A percentile compares a stretch with the other conserved stretches of the same genome.
Evolutionary conservation across 2,329 filamentous ascomycete genomes (phyloP).

Genomic region (Fusarium dlaminii): DNA sequence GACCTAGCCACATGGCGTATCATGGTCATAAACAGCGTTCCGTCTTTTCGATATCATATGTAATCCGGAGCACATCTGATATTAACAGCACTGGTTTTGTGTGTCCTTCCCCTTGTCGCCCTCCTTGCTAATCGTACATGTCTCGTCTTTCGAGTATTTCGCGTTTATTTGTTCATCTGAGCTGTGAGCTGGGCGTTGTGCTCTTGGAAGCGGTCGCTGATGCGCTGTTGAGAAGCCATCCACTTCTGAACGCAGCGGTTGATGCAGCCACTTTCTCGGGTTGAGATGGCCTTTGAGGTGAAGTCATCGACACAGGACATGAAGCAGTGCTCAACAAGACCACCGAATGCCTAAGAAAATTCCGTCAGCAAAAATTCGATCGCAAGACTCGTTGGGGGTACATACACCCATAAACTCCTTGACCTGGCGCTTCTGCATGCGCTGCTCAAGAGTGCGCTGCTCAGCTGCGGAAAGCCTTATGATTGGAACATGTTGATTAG

Average conservation of each 20-base stretch:
- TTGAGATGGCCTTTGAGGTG: constrained; percentile 92
- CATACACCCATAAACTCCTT: constrained; percentile 98
- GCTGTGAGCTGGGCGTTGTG: constrained; percentile 70
- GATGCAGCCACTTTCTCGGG: constrained; percentile 90
- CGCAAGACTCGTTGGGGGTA: constrained; percentile 32
- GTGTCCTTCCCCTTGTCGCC: not conserved
- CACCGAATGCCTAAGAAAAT: constrained; percentile 47
- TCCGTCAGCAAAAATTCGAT: not conserved
- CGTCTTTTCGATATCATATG: constrained; percentile 13
- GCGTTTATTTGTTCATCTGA: constrained; percentile 55
- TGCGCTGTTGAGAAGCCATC: constrained; percentile 88
- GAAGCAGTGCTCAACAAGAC: constrained; percentile 85
- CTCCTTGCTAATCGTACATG: constrained; percentile 37
- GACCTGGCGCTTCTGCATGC: constrained; percentile 98
- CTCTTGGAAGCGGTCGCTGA: constrained; percentile 89
- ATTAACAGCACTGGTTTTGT: constrained; percentile 7
- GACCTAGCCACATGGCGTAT: constrained; percentile 18
- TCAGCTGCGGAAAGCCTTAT: constrained; percentile 76
- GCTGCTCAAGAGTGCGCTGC: constrained; percentile 90
- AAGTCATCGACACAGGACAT: constrained; percentile 98
- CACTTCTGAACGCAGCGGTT: constrained; percentile 96
- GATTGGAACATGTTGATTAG: constrained; percentile 27
- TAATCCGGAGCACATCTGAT: constrained; percentile 18
- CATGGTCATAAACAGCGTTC: constrained; percentile 12
- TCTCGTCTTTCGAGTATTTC: not conserved